Evolutionary conservation across 306 rosid genomes (phyloP), one percentile per base, ranked within the genome.

Genomic region (Comarum palustre): DNA sequence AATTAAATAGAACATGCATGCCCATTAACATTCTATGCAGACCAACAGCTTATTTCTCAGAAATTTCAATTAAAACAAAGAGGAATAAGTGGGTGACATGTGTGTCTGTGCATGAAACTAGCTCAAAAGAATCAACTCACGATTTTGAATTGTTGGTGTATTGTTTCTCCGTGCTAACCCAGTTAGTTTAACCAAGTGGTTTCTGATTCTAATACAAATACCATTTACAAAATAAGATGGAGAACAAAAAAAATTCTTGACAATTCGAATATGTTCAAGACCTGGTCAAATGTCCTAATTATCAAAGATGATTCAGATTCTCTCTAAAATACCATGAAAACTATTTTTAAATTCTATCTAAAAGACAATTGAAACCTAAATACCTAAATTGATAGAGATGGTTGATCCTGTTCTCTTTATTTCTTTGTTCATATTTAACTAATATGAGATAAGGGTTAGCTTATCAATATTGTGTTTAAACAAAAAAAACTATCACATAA

Each of bases 131-230:
- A 32, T 17, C 29, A 31, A 11, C 13, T 69, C 22, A 12, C 51
- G 63, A 16, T 48, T 39, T 66, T 68, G 34, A 54, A 12, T 68
- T 48, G 17, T 67, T 67, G 69, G 47, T n/a, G 29, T 17, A 64
- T 10, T 4, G 31, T 39, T 39, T 39, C 48, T 38, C 19, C 0
- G 6, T 9, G 32, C 22, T 3, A 20, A 51, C 13, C 20, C 51
- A 69, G 24, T n/a, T 20, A 52, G 14, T 52, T 52, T 52, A 4
- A 54, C 60, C 60, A 22, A 54, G 60, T 9, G 14, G 60, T 16
- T 17, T 22, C 31, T 54, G 29, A 22, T 54, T 54, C 29, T 54
- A 20, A 9, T 8, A 14, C 5, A 10, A 54, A 22, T 9, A 22
- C 10, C 20, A 22, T 54, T 10, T 24, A 22, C 13, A 54, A 11